Evolutionary conservation across 306 rosid species (phyloP), one percentile per base, ranked within the genome.

Genomic region (Echinosophora koreensis): DNA sequence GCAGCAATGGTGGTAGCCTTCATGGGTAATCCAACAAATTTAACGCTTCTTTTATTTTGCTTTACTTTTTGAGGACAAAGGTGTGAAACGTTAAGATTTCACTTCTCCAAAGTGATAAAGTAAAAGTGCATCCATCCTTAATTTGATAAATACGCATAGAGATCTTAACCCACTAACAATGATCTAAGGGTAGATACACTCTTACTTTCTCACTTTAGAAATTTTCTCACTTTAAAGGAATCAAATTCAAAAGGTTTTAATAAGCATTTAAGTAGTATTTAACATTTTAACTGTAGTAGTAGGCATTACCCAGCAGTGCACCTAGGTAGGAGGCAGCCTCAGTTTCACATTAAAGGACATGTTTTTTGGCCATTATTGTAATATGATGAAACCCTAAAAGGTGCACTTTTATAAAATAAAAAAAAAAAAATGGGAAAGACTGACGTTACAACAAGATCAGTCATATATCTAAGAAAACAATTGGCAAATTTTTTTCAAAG

Each of bases 61-160:
- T 80, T 90, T 74, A 47, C 57, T 82, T 86, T 86, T 77, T 83
- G 17, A 80, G 49, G 80, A 65, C 83, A 82, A 62, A 47, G 37
- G 60, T 15, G 17, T 63, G 35, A 76, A 22, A 22, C 22, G 0
- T 0, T 22, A 22, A 1, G 1, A 22, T 22, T 22, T 22, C 1
- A 1, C 22, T 22, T 1, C 22, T 22, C 22, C 1, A 22, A 22
- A 22, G 22, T 22, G 22, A 22, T 0, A 22, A 22, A 22, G 22
- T 22, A 22, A 22, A 1, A 22, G 22, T 22, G 22, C 1, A 22
- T 22, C 22, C 22, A 22, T 22, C 22, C 1, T 22, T 22, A 22
- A 22, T 22, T 22, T 22, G 22, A 22, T 22, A 22, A 22, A 22
- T 22, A 22, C 1, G 22, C 22, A 22, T 22, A 22, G 22, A 22